Evolutionary conservation across 2,329 filamentous ascomycete genomes (phyloP), one percentile per base, ranked within the genome.

Genomic region (Alternaria alternata): DNA sequence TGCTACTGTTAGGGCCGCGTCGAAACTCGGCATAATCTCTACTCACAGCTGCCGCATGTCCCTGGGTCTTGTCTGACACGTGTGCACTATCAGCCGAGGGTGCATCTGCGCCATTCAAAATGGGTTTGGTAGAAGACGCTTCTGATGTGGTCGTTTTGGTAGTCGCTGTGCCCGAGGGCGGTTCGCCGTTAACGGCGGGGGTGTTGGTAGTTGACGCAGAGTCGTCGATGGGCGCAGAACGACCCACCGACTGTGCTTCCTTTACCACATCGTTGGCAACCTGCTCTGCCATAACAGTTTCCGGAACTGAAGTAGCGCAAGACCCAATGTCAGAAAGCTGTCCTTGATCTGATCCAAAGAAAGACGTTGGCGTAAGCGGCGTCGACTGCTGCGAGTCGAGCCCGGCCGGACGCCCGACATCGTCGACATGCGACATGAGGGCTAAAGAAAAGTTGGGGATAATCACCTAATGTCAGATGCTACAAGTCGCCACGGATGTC

Each of bases 261-360:
- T 87, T 87, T 88, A 89, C 87, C 87, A 88, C 87, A 89, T 89
- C 85, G 81, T 88, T 87, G 85, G 82, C 83, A 78, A 81, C 86
- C 86, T 87, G 85, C 86, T 89, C 87, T 88, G 87, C 87, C 87
- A 89, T 89, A 88, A 89, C 87, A 89, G 86, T 82, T 79, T 82
- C 79, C 79, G 81, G 78, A 78, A 79, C 83, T 85, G 79, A 67
- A 20, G 72, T 67, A 68, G 70, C 63, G 66, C 65, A 69, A 66
- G 61, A 63, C 53, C 51, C 63, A 59, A 49, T 66, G 76, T 79
- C 70, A 79, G 77, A 78, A 67, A 36, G 54, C 36, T 65, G 64
- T 59, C 74, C 59, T 49, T 65, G 63, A 53, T 74, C 73, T 70
- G 68, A 67, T 69, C 70, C 60, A 59, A 41, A 46, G 51, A 57